Percentiles rank a stretch among this genome's conserved stretches.
Evolutionary conservation across 2,329 filamentous ascomycete genomes (phyloP).

Genomic region (Colletotrichum sp.): DNA sequence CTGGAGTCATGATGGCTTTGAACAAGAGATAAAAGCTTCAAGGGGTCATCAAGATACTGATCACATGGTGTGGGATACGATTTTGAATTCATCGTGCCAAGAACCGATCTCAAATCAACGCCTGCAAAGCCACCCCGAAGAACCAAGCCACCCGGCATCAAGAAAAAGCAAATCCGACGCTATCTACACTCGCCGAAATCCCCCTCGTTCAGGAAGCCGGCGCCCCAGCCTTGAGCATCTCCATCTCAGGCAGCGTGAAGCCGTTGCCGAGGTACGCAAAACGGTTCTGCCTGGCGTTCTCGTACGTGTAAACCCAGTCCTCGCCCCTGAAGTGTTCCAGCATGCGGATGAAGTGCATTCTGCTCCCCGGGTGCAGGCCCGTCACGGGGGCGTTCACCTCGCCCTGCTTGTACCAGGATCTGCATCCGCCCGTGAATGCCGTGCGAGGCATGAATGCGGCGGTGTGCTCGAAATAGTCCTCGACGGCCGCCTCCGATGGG

Average conservation of each 20-base stretch:
- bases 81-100: not conserved
- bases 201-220: not conserved
- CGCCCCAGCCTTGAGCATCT: conserved; percentile 16
- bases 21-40: not conserved
- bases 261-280: conserved; percentile 60
- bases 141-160: not conserved
- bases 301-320: conserved; percentile 58
- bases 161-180: not conserved
- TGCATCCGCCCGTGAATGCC: conserved; percentile 51
- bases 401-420: conserved; percentile 58
- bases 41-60: not conserved
- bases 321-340: conserved; percentile 54
- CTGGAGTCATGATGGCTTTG: not conserved
- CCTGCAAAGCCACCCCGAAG: conserved; percentile 8
- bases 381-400: conserved; percentile 48
- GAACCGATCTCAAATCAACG: not conserved
- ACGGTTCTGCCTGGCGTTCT: conserved; percentile 41
- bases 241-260: conserved; percentile 50
- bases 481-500: conserved; percentile 50
- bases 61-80: not conserved
- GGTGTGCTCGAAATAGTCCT: conserved; percentile 56
- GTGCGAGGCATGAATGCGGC: conserved; percentile 58
- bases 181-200: not conserved
- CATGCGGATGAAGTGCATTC: conserved; percentile 59
- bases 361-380: conserved; percentile 55